Base-by-base conservation (phyloP, 2,329 filamentous ascomycete genomes). In the Fusarium brachygibbosum region DNA sequence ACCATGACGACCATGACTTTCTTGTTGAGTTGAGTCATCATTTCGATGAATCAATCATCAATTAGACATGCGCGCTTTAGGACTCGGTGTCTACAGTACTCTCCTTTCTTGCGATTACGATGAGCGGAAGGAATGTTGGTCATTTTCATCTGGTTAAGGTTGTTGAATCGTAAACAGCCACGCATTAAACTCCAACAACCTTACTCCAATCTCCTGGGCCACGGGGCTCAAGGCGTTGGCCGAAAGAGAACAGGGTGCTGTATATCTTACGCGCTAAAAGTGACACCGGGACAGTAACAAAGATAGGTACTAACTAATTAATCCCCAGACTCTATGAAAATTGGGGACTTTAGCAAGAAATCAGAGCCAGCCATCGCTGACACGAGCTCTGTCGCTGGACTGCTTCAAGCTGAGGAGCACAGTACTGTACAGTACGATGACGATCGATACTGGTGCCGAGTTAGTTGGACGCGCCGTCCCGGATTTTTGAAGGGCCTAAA, bases 141-240 rank as follows among this genome's bases (percentile, higher is more conserved):
- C 37, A 60, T 48, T 46, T 44, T 58, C 34, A 72, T 72, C 69
- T 69, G 44, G 55, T 58, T 50, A 48, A 63, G 50, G 55, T 56
- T 54, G 55, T 70, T 56, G 54, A 65, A 68, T 70, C 63, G 67
- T 42, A 21, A 42, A 40, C 34, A 64, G 50, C 53, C 53, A 55
- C 62, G 41, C 38, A 61, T 65, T 65, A 70, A 57, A 45, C 59
- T 53, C 69, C 63, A 68, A 57, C 45, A 58, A 63, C 53, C 55
- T 61, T 66, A 56, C 63, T 61, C 73, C 73, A 75, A 74, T 75
- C 69, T 74, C 72, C 52, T 53, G 52, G 64, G 52, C 62, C 52
- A 48, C 56, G 67, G 65, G 71, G 70, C 46, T 68, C 34, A 48
- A 66, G 48, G 68, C 44, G 65, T 70, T 71, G 64, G 69, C 46